Base-by-base conservation (phyloP, 352 stramenopile species). In the Phytophthora pisi region DNA sequence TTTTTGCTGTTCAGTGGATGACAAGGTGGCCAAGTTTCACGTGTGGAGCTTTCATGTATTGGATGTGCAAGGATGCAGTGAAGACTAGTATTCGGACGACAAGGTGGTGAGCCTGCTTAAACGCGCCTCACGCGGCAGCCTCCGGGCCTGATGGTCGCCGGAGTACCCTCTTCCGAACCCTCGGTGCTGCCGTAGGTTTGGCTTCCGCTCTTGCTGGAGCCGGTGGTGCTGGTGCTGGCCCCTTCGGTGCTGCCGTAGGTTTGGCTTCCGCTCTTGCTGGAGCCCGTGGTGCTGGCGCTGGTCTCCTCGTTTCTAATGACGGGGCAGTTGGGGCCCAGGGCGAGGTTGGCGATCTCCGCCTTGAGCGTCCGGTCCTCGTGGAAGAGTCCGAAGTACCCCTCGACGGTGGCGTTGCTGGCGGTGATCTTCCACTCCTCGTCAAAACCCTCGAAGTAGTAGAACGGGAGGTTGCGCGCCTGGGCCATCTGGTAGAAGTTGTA, bases 361-460 rank as follows among this genome's bases (percentile, higher is more conserved):
- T 92, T 92, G 36, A 92, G 51, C 52, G 67, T 75, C 24, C 76
- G 13, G 55, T 86, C 57, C 16, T 53, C 43, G 54, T 79, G 61
- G 61, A 86, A 89, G 16, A 92, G 68, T 6, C 84, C 84, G 47
- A 92, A 90, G 61, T 82, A 67, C 10, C 74, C 81, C 51, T 92
- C 84, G 45, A 92, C 84, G 0, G 77, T 81, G 64, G 76, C 68
- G 31, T 83, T 70, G 28, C 49, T 65, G 16, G 78, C 60, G 1
- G 24, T 51, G 1, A 75, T 58, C 67, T 90, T 90, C 84, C 84
- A 92, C 40, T 70, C 52, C 54, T 86, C 76, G 30, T 92, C 84
- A 26, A 90, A 91, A 8, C 75, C 81, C 42, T 77, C 75, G 57
- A 91, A 92, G 74, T 90, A 92, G 69, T 84, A 92, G 72, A 81